A percentile compares a stretch with the other conserved stretches of the same genome.
Conservation (phyloP, 805 yeast genomes). For the Candida coquimbonensis region DNA sequence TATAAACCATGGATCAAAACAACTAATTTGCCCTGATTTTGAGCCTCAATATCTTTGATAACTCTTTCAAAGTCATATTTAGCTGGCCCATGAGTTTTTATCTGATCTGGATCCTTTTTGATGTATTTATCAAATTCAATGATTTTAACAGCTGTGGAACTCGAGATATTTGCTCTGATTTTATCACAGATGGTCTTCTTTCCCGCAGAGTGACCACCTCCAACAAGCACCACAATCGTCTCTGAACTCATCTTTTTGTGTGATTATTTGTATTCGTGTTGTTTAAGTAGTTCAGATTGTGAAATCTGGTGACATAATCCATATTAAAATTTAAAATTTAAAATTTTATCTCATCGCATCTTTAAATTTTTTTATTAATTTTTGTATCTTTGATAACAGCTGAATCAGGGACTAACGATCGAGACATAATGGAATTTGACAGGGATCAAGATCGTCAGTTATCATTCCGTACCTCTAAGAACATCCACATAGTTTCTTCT, state of each 20-base stretch:
- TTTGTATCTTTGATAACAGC: background rate
- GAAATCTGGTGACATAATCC: background rate
- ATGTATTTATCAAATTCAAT: slow-evolving; percentile 41
- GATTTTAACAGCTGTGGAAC: slow-evolving; percentile 10
- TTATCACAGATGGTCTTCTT: slow-evolving; percentile 21
- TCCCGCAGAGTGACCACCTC: slow-evolving; percentile 61
- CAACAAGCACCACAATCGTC: slow-evolving; percentile 38
- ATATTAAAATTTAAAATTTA: background rate
- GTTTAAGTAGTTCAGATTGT: background rate
- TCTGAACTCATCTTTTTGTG: background rate
- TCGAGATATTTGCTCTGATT: background rate
- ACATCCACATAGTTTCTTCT: slow-evolving; percentile 44
- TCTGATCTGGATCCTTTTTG: slow-evolving; percentile 6
- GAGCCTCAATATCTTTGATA: slow-evolving; percentile 9
- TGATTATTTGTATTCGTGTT: no score
- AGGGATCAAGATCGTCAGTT: slow-evolving; percentile 52
- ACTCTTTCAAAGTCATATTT: slow-evolving; percentile 27
- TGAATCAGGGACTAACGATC: background rate
- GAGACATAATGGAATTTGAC: slow-evolving; percentile 45
- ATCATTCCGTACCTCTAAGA: slow-evolving; percentile 56
- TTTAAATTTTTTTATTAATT: background rate
- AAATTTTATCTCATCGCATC: slow-evolving; percentile 1
- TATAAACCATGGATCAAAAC: slow-evolving; percentile 70
- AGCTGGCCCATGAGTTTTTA: slow-evolving; percentile 4
- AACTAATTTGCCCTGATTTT: slow-evolving; percentile 22